phyloP scores from a whole-genome alignment of 306 rosid species.

The Medicago truncatula region DNA sequence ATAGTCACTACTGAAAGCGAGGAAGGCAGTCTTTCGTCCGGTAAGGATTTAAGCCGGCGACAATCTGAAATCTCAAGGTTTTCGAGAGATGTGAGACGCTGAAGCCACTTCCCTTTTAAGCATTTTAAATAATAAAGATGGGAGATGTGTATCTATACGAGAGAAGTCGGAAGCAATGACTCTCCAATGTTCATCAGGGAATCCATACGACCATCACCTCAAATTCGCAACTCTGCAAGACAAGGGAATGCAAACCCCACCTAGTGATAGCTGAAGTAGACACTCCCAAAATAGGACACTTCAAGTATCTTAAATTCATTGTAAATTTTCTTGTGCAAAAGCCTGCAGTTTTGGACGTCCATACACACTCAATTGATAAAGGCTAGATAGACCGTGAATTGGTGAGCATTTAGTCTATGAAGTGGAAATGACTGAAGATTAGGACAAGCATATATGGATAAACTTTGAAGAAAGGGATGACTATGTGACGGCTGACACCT shows the following conservation, averaged over 20 bases:
- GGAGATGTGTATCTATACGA: neutral
- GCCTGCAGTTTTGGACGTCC: neutral
- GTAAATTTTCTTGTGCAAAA: neutral
- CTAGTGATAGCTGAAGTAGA: neutral
- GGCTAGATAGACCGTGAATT: too few relatives aligned
- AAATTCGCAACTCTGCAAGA: neutral
- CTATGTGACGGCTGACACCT: too few relatives aligned
- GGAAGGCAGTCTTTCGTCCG: slow-evolving; percentile 4
- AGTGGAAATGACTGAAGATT: too few relatives aligned
- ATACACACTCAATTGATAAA: neutral
- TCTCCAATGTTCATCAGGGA: neutral
- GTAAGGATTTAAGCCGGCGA: neutral
- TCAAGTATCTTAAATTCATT: neutral
- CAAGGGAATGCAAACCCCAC: neutral
- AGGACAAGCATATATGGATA: too few relatives aligned
- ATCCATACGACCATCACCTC: neutral
- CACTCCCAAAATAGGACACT: neutral
- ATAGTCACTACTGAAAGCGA: neutral
- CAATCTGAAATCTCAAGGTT: neutral
- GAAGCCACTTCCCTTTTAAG: too few relatives aligned
- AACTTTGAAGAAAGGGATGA: too few relatives aligned
- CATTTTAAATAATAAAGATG: neutral
- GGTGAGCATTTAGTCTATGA: too few relatives aligned
- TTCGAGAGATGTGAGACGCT: slow-evolving; percentile 4
- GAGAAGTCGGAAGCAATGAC: slow-evolving; percentile 12